Evolutionary conservation across 2,329 filamentous ascomycete species (phyloP).

Genomic region (Diaporthe sp.): DNA sequence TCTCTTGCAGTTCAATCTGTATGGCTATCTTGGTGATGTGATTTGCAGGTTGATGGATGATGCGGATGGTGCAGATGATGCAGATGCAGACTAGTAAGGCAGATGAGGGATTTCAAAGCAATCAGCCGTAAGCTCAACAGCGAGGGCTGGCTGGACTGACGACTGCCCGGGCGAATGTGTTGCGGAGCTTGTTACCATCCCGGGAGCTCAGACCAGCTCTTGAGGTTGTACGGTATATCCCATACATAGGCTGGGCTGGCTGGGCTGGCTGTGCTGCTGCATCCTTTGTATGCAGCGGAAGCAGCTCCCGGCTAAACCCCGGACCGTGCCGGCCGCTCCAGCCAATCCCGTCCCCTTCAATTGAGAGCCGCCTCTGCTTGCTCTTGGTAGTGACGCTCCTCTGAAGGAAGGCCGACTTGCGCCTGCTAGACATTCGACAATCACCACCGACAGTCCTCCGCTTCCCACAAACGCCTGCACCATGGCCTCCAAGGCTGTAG

Average conservation of each 20-base stretch:
- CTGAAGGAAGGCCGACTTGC: slow-evolving; percentile 31
- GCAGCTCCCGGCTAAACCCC: slow-evolving; percentile 29
- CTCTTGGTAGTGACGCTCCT: slow-evolving; percentile 29
- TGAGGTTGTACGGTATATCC: slow-evolving; percentile 4
- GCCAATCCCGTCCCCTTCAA: slow-evolving; percentile 36
- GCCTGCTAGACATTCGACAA: slow-evolving; percentile 39
- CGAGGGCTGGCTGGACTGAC: neutral
- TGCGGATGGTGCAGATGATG: neutral
- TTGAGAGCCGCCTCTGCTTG: slow-evolving; percentile 27
- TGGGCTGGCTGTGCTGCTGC: neutral
- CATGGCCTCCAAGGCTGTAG: slow-evolving; percentile 74
- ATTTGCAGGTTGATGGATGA: neutral
- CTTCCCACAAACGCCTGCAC: slow-evolving; percentile 51
- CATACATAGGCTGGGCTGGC: neutral
- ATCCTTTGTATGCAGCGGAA: neutral
- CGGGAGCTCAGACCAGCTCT: slow-evolving; percentile 28
- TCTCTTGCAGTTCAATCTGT: neutral
- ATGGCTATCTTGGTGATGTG: neutral
- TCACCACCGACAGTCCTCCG: slow-evolving; percentile 33
- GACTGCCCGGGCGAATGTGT: neutral
- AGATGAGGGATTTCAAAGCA: neutral
- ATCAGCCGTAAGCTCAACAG: neutral
- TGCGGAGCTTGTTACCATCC: slow-evolving; percentile 23
- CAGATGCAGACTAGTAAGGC: neutral
- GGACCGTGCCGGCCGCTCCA: slow-evolving; percentile 22